Conservation (phyloP, 1,139 yeast species). For the Nakaseomyces bracarensis region DNA sequence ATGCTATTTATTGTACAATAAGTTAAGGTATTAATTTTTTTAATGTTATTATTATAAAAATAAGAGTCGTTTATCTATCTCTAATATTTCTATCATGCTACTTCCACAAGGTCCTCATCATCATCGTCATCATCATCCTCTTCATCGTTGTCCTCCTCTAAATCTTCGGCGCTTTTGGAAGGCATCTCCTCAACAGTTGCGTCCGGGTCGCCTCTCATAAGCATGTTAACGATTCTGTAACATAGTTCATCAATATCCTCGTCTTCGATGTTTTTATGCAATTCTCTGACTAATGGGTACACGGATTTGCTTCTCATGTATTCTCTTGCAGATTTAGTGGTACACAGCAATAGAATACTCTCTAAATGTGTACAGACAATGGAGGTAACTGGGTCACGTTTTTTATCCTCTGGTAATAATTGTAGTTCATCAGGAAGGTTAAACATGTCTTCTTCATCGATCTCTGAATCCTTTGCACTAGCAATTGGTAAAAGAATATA, state of each 20-base stretch:
- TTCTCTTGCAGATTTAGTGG: constrained; percentile 66
- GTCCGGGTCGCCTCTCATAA: constrained; percentile 81
- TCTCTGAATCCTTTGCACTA: constrained; percentile 58
- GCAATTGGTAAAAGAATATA: constrained; percentile 77
- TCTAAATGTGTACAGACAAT: constrained; percentile 69
- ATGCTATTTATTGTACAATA: too few relatives aligned
- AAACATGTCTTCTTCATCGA: constrained; percentile 78
- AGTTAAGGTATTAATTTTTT: too few relatives aligned
- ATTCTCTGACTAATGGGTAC: constrained; percentile 75
- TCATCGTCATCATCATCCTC: constrained; percentile 7
- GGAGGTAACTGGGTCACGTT: constrained; percentile 62
- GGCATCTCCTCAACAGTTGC: constrained; percentile 48
- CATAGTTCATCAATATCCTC: constrained; percentile 62
- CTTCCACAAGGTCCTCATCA: constrained; percentile 30
- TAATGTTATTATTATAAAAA: not conserved
- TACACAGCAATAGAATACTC: constrained; percentile 65
- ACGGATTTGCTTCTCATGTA: constrained; percentile 68
- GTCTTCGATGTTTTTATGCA: constrained; percentile 60
- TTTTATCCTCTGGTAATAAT: constrained; percentile 65
- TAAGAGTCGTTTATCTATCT: not conserved
- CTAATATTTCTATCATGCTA: constrained; percentile 18
- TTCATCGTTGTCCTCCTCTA: constrained; percentile 20
- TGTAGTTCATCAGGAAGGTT: constrained; percentile 86
- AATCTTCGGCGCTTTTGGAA: constrained; percentile 35
- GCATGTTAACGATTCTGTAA: constrained; percentile 72